phyloP scores from a whole-genome alignment of 495 filamentous ascomycete genomes.

The Neurospora pannonica region DNA sequence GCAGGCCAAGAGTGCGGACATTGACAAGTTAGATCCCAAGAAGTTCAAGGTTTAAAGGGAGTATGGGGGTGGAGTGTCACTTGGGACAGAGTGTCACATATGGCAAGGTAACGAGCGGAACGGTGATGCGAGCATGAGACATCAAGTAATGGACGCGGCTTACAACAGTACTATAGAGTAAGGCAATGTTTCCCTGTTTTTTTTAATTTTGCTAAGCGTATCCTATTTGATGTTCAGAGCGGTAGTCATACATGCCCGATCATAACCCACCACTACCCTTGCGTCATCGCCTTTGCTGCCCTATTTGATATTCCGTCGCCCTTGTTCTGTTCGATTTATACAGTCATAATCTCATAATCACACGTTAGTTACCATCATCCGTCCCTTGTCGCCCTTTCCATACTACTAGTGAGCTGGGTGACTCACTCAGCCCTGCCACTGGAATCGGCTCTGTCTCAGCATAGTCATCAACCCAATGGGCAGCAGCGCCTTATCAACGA shows the following conservation, averaged over 20 bases:
- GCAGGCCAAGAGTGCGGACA: conserved; percentile 62
- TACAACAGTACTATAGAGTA: neutral
- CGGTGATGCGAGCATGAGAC: neutral
- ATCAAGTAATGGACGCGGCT: neutral
- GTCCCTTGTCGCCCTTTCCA: neutral
- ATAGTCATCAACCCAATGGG: conserved; percentile 44
- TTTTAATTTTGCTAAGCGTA: neutral
- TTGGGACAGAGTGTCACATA: neutral
- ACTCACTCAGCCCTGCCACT: conserved; percentile 16
- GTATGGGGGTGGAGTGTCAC: neutral
- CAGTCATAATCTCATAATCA: too few species aligned
- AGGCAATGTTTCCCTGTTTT: neutral
- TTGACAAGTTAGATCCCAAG: conserved; percentile 61
- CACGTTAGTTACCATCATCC: too few species aligned
- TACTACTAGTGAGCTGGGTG: neutral
- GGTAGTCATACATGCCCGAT: neutral
- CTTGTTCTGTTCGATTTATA: too few species aligned
- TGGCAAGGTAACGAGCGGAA: neutral
- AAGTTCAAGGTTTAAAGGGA: conserved; percentile 34
- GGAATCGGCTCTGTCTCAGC: conserved; percentile 26
- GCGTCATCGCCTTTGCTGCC: neutral
- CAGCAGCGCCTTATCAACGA: conserved; percentile 44
- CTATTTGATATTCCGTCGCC: too few species aligned
- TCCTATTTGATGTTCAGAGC: neutral
- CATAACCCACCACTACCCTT: neutral